Base-by-base conservation (phyloP, 257 asterid species). In the Misopates orontium region DNA sequence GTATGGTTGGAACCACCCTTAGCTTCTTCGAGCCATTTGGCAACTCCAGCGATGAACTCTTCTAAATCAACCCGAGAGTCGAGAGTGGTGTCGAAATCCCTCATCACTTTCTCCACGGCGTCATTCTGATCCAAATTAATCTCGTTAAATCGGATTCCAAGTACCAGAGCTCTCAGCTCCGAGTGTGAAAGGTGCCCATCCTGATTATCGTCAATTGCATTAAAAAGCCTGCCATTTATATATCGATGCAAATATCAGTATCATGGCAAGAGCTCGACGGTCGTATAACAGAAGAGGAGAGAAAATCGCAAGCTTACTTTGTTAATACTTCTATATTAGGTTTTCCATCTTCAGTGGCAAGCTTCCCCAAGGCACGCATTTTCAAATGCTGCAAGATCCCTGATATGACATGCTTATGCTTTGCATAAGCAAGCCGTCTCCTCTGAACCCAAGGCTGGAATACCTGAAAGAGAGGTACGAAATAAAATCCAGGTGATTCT, bases 401-500 rank as follows among this genome's bases (percentile, higher is more conserved):
- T 7, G 98, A 85, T 53, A 87, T 83, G 71, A 92, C 86, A 72
- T 83, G 97, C 78, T 85, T 87, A 66, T 87, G 98, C 81, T 87
- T 84, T 65, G 80, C 82, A 65, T 36, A 89, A 51, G 73, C 89
- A 62, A 92, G 84, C 39, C 80, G 78, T 68, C 98, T 85, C 80
- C 73, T 83, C 70, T 92, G 98, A 60, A 92, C 80, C 96, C 86
- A 73, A 2, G 98, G 98, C 70, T 89, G 96, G 70, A 92, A 85
- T 8, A 87, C 84, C 95, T 85, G 85, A 64, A 78, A 39, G 36
- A 67, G 20, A 75, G 70, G 62, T 73, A 57, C 5, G 5, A 51
- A 49, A 24, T 4, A 19, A 1, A 62, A 8, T 11, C 31, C 15
- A 44, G 44, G 42, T 62, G 45, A 28, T 58, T 36, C 17, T 14